Percentiles rank a stretch among this genome's conserved stretches.
phyloP scores from a whole-genome alignment of 2,329 filamentous ascomycete genomes.

The Trichoderma asperellum region DNA sequence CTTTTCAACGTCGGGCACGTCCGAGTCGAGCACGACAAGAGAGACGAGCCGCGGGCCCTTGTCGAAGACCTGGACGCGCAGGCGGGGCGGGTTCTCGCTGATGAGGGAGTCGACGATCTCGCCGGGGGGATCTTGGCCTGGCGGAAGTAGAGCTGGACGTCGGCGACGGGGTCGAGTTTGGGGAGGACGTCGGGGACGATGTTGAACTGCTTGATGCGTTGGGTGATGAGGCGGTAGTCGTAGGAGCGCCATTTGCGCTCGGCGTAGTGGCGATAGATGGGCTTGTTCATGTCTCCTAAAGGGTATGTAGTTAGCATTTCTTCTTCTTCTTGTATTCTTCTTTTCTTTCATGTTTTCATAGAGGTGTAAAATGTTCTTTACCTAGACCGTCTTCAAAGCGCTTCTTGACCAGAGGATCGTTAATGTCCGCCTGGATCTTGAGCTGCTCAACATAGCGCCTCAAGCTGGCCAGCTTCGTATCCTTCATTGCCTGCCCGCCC shows the following conservation, averaged over 20 bases:
- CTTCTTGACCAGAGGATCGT: conserved; percentile 92
- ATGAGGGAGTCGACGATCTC: conserved; percentile 74
- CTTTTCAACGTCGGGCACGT: conserved; percentile 78
- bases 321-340: not conserved
- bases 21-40: conserved; percentile 83
- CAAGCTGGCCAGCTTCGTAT: conserved; percentile 70
- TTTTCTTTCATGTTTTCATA: not conserved
- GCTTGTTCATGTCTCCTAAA: conserved; percentile 90
- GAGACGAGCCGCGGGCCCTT: conserved; percentile 80
- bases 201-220: conserved; percentile 84
- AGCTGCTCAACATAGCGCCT: conserved; percentile 72
- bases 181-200: conserved; percentile 88
- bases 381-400: conserved; percentile 89
- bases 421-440: conserved; percentile 91
- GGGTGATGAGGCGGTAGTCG: conserved; percentile 75
- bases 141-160: conserved; percentile 82
- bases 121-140: conserved; percentile 73
- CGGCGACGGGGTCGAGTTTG: conserved; percentile 74
- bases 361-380: conserved; percentile 45
- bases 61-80: conserved; percentile 86
- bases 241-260: conserved; percentile 86
- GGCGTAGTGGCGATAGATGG: conserved; percentile 90
- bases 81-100: conserved; percentile 72
- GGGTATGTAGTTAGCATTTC: not conserved
- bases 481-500: conserved; percentile 67